Percentiles rank a stretch among this genome's conserved stretches.
Conservation (phyloP, 2,329 filamentous ascomycete species). For the Daldinia sp. region DNA sequence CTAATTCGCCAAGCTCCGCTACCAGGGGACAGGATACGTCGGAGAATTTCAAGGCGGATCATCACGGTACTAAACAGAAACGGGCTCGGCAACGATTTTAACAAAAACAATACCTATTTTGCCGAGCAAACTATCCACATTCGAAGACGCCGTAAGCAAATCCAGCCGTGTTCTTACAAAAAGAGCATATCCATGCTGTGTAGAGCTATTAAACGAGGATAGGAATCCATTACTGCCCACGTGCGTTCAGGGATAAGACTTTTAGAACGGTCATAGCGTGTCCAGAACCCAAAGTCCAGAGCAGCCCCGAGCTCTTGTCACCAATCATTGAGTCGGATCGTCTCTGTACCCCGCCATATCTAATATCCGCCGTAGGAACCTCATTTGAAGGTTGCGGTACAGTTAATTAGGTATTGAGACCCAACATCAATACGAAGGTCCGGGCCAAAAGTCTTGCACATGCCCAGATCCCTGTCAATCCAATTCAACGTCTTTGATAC, state of each 20-base stretch:
- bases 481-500: too few relatives aligned
- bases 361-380: slow-evolving; percentile 27
- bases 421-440: slow-evolving; percentile 2
- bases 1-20: slow-evolving; percentile 11
- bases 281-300: slow-evolving; percentile 16
- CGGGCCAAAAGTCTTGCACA: too few relatives aligned
- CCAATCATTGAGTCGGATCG: not conserved
- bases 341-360: slow-evolving; percentile 32
- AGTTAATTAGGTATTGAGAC: not conserved
- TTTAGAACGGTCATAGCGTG: slow-evolving; percentile 35
- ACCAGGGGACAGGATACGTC: slow-evolving; percentile 25
- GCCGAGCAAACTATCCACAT: slow-evolving; percentile 14
- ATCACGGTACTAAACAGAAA: slow-evolving; percentile 23
- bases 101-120: slow-evolving; percentile 11
- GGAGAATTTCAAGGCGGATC: slow-evolving; percentile 39
- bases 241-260: slow-evolving; percentile 36
- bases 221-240: slow-evolving; percentile 31
- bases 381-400: slow-evolving; percentile 1
- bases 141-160: slow-evolving; percentile 13
- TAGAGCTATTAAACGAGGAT: slow-evolving; percentile 18
- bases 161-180: slow-evolving; percentile 10
- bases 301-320: slow-evolving; percentile 9
- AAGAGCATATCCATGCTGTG: slow-evolving; percentile 16
- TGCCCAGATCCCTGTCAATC: too few relatives aligned
- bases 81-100: slow-evolving; percentile 5